Evolutionary conservation across 1,139 yeast species (phyloP), one percentile per base, ranked within the genome.

Genomic region (Debaryomyces fabryi): DNA sequence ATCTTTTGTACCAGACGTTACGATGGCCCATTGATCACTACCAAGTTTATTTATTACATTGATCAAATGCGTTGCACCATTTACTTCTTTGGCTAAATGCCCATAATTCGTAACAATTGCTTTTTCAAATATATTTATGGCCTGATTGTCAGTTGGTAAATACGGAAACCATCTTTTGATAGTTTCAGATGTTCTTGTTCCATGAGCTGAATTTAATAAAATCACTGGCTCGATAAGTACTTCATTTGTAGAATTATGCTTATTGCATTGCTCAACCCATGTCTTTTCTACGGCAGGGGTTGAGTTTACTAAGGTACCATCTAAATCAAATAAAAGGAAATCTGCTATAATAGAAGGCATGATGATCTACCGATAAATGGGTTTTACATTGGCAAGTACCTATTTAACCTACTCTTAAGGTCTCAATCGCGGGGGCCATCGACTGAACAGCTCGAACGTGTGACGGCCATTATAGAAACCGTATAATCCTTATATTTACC

Each of bases 241-340:
- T 6, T 49, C 48, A 25, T 39, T 37, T 6, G 42, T 39, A 21
- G 23, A 10, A 47, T 60, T 60, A 48, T 60, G 65, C 6, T 44
- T 34, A 4, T 41, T 45, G 32, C 58, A 48, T 21, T 51, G 51
- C n/a, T 52, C 50, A 16, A 46, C 39, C 65, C 65, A 62, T n/a
- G 57, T 51, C 32, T 55, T 49, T 37, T 58, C 63, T 4, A 60
- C 65, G 2, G 62, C 58, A 1, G 53, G 50, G 2, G 59, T 60
- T 6, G 64, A 62, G 38, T 54, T 49, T n/a, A 60, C 65, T 4
- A 62, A 49, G 3, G 65, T 60, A 1, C 65, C 64, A 46, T 60
- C 65, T 25, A 60, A 52, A 39, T 60, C 66, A 38, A 60, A 62
- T 9, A 62, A 49, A 35, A 42, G 49, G 23, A 39, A 44, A 12